Evolutionary conservation across 2,329 filamentous ascomycete species (phyloP), one percentile per base, ranked within the genome.

Genomic region (Colletotrichum tropicale): DNA sequence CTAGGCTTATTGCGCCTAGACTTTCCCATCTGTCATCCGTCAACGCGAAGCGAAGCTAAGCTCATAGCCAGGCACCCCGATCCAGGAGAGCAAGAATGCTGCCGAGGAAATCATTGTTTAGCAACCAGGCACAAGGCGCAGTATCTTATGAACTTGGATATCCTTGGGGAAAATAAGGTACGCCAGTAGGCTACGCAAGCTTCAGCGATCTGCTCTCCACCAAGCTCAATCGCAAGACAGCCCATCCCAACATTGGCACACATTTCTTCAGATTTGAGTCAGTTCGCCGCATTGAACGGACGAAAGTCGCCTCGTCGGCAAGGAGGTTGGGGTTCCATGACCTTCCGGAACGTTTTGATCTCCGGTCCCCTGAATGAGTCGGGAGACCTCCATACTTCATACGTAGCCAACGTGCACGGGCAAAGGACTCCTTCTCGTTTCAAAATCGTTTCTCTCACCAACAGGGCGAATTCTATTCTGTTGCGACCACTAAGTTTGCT

Each of bases 341-440:
- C 38, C 48, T 75, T 75, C 73, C 69, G 73, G 69, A 75, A 75
- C 73, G 73, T 75, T 58, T 72, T 66, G 61, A 62, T 75, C 61
- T 15, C 69, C 62, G 28, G 48, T 28, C 69, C 62, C 43, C 62
- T 56, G 55, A 64, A 62, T 34, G 62, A 72, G 62, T 67, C 68
- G 61, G 36, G 18, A 43, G 18, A 21, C 21, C 18, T 58, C 32
- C 36, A 32, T 67, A 28, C 72, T 71, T 30, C 48, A 15, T 48
- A 61, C 28, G n/a, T 48, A 48, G n/a, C 43, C 43, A 48, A 48
- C 43, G 58, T 61, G 58, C 58, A 61, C 58, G 58, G 58, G 58
- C 58, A 32, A 32, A 24, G 58, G 58, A 61, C 58, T 24, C 26
- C 58, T 61, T 21, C 30, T 32, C 28, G 73, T 75, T 75, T 75